Conservation (phyloP, 2,329 filamentous ascomycete genomes). For the Arthroderma sp. region DNA sequence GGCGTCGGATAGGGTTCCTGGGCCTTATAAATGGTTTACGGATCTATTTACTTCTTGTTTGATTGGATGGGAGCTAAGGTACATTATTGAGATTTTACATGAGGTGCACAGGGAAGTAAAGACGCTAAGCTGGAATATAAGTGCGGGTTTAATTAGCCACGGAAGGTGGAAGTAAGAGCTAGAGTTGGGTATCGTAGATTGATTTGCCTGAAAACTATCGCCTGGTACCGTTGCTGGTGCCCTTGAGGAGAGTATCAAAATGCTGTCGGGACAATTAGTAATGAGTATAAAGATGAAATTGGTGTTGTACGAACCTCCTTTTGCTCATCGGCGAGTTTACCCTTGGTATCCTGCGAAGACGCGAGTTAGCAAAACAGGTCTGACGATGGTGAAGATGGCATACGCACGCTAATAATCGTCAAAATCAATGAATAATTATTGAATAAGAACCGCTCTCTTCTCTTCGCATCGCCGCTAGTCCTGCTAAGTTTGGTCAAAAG, state of each 20-base stretch:
- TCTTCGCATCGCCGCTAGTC: constrained; percentile 61
- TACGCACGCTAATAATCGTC: constrained; percentile 65
- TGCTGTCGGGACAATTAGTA: constrained; percentile 19
- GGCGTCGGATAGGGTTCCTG: no score
- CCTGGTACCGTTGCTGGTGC: neutral
- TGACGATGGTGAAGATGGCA: neutral
- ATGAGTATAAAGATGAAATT: neutral
- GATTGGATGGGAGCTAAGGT: no score
- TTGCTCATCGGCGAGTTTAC: constrained; percentile 50
- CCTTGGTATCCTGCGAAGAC: constrained; percentile 28
- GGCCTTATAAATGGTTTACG: no score
- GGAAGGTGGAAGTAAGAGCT: no score
- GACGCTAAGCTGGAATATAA: no score
- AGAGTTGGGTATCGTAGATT: no score
- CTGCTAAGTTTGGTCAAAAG: constrained; percentile 70
- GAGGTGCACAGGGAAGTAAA: no score
- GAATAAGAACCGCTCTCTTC: constrained; percentile 74
- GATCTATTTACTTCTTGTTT: no score
- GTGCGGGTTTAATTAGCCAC: no score
- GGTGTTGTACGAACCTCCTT: constrained; percentile 33
- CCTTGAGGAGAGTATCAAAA: constrained; percentile 24
- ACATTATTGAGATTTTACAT: no score
- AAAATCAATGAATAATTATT: constrained; percentile 95
- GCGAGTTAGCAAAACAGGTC: neutral
- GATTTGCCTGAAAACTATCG: no score